Percentiles rank a stretch among this genome's conserved stretches.
Evolutionary conservation across 352 stramenopile genomes (phyloP).

Genomic region (Phytophthora citrophthora): DNA sequence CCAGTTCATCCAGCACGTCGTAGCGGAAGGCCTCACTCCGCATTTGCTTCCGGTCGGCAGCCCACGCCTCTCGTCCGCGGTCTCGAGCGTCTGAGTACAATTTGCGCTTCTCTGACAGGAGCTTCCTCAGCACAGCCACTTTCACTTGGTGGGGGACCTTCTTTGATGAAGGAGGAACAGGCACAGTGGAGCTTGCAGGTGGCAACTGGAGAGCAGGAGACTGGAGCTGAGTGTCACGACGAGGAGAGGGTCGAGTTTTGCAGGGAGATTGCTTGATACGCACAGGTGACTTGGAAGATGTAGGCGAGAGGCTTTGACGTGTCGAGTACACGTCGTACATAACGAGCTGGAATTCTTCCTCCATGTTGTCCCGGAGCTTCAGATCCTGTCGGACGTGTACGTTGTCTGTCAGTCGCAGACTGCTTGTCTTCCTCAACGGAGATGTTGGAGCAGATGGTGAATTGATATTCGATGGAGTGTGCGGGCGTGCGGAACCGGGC

Average conservation of each 20-base stretch:
- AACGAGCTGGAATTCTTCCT: conserved; percentile 60
- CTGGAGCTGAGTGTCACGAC: not conserved
- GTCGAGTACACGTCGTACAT: conserved; percentile 69
- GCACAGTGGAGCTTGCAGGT: not conserved
- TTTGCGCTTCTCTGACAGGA: conserved; percentile 70
- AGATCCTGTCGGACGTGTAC: conserved; percentile 31
- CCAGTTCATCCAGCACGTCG: conserved; percentile 73
- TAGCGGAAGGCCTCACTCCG: conserved; percentile 68
- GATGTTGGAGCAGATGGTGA: conserved; percentile 4
- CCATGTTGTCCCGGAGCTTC: conserved; percentile 47
- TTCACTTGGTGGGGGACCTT: conserved; percentile 68
- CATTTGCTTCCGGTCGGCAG: conserved; percentile 50
- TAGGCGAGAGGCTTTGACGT: conserved; percentile 17
- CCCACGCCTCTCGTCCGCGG: conserved; percentile 54
- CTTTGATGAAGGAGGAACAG: conserved; percentile 26
- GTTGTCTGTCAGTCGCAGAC: conserved; percentile 6
- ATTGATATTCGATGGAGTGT: conserved; percentile 3
- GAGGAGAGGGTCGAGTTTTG: conserved; percentile 4
- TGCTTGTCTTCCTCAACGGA: conserved; percentile 3
- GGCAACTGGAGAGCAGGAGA: conserved; percentile 8
- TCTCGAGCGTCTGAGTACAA: conserved; percentile 52
- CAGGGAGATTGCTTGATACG: not conserved
- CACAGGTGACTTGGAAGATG: conserved; percentile 3
- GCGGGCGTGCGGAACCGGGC: not conserved
- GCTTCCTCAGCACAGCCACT: conserved; percentile 51